Evolutionary conservation across 495 filamentous ascomycete species (phyloP).

Genomic region (Tirmania nivea): DNA sequence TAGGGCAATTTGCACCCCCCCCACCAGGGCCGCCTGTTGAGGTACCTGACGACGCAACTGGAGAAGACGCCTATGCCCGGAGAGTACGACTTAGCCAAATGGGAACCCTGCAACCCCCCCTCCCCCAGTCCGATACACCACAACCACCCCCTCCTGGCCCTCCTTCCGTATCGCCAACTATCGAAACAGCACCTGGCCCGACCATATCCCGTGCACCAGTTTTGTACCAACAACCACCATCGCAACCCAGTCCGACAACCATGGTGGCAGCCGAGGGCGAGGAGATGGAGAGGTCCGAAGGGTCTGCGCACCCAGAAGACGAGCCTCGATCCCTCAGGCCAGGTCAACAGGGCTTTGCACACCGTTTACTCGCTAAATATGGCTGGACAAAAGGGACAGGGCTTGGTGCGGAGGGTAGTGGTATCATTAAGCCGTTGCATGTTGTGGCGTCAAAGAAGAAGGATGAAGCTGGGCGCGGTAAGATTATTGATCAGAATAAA

Average conservation of each 20-base stretch:
- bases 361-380: constrained; percentile 72
- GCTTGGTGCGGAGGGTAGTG: constrained; percentile 54
- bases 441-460: constrained; percentile 66
- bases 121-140: constrained; percentile 15
- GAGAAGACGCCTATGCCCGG: constrained; percentile 50
- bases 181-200: constrained; percentile 24
- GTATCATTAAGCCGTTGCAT: constrained; percentile 61
- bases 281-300: constrained; percentile 24
- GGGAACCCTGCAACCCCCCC: constrained; percentile 24
- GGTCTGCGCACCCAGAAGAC: constrained; percentile 20
- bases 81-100: constrained; percentile 30
- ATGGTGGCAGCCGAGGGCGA: constrained; percentile 29
- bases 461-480: constrained; percentile 51
- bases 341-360: constrained; percentile 64
- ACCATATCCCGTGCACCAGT: constrained; percentile 75
- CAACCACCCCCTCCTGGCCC: constrained; percentile 20
- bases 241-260: constrained; percentile 24
- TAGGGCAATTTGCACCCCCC: constrained; percentile 55
- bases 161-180: constrained; percentile 11
- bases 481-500: constrained; percentile 54
- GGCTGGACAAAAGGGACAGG: constrained; percentile 80
- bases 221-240: constrained; percentile 44
- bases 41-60: constrained; percentile 34
- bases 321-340: constrained; percentile 41
- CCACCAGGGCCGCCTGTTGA: constrained; percentile 21